Base-by-base conservation (phyloP, 2,329 filamentous ascomycete species). In the Aspergillus pseudoviridinutans region DNA sequence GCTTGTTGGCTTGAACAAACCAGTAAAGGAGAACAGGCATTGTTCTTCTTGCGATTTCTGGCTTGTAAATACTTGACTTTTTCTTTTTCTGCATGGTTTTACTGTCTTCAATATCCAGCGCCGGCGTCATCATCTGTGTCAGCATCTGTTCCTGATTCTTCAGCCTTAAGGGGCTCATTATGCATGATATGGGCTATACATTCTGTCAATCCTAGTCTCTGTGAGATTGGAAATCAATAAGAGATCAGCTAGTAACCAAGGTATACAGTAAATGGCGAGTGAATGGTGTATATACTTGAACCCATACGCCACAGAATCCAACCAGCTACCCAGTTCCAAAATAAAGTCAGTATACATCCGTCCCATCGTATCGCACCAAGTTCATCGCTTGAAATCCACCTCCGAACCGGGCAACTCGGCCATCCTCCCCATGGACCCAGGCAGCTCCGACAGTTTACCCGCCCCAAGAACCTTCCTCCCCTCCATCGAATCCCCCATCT, bases 51-150 rank as follows among this genome's bases (percentile, higher is more conserved):
- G 32, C 5, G 32, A 35, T 27, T 47, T 27, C 24, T 22, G 14
- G 44, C 32, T 52, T 38, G 50, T 25, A 52, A 24, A 42, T 28
- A 46, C 17, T 24, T 46, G 7, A 44, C 9, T 4, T 42, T 25
- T 32, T 38, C n/a, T 38, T 7, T 54, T 52, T 53, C 42, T 49
- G 20, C n/a, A 51, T 38, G 32, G 52, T 46, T n/a, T 29, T n/a
- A 47, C 50, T 42, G 12, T 59, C 52, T 49, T 59, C 10, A 47
- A 47, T 53, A 22, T 55, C 22, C 20, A 49, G 38, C 49, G 57
- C 41, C 24, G 46, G 44, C 49, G 57, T 50, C 51, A 35, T 29
- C 28, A 47, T 56, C 44, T 47, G 44, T 47, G 22, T 47, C 22
- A 47, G 42, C 42, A 46, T 20, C 42, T 38, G 32, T 38, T 38